Percentiles rank a stretch among this genome's conserved stretches.
These are phyloP conservation scores for Avena insularis DNA, from an alignment of 176 grass and related monocot species.

Conservation along the genomic window DNA sequence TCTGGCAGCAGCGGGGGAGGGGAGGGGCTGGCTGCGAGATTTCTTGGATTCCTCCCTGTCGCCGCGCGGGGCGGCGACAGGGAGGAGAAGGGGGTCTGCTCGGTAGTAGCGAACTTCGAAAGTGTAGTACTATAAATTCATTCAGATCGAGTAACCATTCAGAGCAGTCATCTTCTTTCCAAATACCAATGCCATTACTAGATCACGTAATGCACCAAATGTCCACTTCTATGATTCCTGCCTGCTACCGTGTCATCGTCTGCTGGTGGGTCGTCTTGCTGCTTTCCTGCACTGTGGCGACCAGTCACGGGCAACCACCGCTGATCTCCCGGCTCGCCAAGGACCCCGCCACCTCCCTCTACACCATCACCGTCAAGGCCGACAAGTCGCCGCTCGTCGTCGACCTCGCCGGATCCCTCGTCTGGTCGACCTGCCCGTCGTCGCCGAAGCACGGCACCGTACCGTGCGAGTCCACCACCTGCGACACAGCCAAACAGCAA, in stretches of 20 bases:
- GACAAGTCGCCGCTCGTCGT: slow-evolving; percentile 29
- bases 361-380: slow-evolving; percentile 21
- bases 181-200: background rate
- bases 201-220: background rate
- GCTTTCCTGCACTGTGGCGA: slow-evolving; percentile 10
- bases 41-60: too few relatives aligned
- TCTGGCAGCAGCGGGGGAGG: too few relatives aligned
- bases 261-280: background rate
- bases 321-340: slow-evolving; percentile 17
- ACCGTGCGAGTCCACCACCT: background rate
- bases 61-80: too few relatives aligned
- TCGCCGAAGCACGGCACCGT: slow-evolving; percentile 10
- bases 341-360: slow-evolving; percentile 27
- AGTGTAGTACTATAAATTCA: background rate
- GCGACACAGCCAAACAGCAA: background rate
- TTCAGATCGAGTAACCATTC: background rate
- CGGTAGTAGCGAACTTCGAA: too few relatives aligned
- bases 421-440: slow-evolving; percentile 40
- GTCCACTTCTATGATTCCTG: background rate
- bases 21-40: too few relatives aligned
- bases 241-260: too few relatives aligned
- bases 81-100: too few relatives aligned
- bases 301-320: background rate
- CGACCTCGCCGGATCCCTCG: slow-evolving; percentile 43
- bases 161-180: background rate